phyloP scores from a whole-genome alignment of 1,284 basidiomycete genomes.

The Ganoderma sinense region DNA sequence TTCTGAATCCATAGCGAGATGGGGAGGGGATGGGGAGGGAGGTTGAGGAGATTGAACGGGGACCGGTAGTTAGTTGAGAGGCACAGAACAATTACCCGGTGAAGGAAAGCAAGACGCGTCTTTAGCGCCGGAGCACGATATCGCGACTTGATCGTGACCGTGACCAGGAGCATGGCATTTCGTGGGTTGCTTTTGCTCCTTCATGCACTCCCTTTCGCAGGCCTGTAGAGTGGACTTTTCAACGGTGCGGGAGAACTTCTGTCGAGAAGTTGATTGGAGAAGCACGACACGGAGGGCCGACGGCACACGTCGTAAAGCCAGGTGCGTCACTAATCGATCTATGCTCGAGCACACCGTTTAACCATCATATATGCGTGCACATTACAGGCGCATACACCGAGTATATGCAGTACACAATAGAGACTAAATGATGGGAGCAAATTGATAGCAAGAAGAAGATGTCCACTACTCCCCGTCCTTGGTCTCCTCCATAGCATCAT shows the following conservation, averaged over 20 bases:
- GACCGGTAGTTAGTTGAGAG: neutral
- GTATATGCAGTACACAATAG: neutral
- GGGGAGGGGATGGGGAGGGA: neutral
- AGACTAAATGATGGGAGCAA: neutral
- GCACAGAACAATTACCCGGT: neutral
- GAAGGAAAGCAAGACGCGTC: neutral
- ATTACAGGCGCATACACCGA: neutral
- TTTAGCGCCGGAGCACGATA: neutral
- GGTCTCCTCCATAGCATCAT: constrained; percentile 19
- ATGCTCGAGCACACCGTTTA: neutral
- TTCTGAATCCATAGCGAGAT: constrained; percentile 15
- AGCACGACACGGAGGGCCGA: neutral
- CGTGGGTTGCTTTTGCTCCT: neutral
- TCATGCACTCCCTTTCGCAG: neutral
- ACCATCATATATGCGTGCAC: neutral
- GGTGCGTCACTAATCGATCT: neutral
- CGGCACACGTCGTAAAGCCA: neutral
- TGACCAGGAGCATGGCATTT: neutral
- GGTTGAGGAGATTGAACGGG: neutral
- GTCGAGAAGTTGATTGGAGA: neutral
- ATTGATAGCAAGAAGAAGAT: neutral
- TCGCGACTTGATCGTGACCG: neutral
- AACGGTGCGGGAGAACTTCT: neutral
- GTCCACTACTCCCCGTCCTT: constrained; percentile 19
- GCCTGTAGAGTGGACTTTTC: neutral